Evolutionary conservation across 345 rosid genomes (phyloP).

Genomic region (Citrus trifoliata): DNA sequence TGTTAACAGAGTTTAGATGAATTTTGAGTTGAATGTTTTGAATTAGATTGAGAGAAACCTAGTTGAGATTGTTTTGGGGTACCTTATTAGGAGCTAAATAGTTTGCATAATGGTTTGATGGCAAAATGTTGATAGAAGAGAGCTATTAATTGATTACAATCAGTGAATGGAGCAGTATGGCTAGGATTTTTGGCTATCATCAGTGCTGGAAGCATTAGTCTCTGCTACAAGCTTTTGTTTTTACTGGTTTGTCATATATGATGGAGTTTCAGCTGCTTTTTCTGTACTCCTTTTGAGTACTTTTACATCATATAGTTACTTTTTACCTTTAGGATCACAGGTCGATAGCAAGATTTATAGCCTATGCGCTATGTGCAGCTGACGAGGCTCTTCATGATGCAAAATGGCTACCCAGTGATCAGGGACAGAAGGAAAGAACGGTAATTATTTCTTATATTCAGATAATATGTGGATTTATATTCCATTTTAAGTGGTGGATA

Average conservation of each 20-base stretch:
- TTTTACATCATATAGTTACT: not conserved
- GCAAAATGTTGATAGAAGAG: not conserved
- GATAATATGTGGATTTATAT: not conserved
- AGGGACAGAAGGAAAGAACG: slow-evolving; percentile 78
- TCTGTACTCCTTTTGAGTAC: not conserved
- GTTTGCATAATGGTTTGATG: not conserved
- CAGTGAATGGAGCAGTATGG: not conserved
- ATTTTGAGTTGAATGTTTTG: not conserved
- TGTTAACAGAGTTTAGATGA: not conserved
- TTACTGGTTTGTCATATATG: not conserved
- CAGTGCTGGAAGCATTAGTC: not conserved
- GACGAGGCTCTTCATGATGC: slow-evolving; percentile 93
- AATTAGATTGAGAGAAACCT: not conserved
- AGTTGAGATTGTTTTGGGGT: not conserved
- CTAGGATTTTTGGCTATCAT: not conserved
- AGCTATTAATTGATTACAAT: not conserved
- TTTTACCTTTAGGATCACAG: slow-evolving; percentile 51
- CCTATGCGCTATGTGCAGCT: slow-evolving; percentile 89
- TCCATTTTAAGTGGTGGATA: not conserved
- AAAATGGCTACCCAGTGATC: slow-evolving; percentile 64
- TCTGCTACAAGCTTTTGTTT: not conserved
- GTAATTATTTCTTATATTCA: slow-evolving; percentile 28
- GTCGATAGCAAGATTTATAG: slow-evolving; percentile 75
- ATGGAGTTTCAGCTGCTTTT: not conserved
- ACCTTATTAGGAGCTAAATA: not conserved